These are phyloP conservation scores for Mycena olivaceomarginata DNA, from an alignment of 768 basidiomycete species.

Conservation along the genomic window DNA sequence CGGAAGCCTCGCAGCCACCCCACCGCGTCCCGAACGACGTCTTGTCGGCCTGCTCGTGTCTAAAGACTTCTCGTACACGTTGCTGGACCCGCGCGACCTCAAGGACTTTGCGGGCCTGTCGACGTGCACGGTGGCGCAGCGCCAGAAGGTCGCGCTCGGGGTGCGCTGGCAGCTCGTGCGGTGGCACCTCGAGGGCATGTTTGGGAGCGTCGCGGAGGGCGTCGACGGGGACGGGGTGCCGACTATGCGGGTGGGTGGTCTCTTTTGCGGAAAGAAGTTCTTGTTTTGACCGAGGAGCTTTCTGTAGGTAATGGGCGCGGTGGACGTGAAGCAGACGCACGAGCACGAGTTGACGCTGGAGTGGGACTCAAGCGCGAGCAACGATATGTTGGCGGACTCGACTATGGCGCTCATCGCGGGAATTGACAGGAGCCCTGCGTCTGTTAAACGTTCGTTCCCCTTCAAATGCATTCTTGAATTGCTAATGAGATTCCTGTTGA, in stretches of 20 bases:
- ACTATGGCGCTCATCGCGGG: slow-evolving; percentile 93
- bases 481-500: too few relatives aligned
- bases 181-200: slow-evolving; percentile 99
- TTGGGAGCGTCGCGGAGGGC: slow-evolving; percentile 87
- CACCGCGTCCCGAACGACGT: slow-evolving; percentile 85
- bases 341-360: slow-evolving; percentile 92
- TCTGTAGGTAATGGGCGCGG: slow-evolving; percentile 92
- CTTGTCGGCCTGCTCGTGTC: slow-evolving; percentile 92
- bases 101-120: slow-evolving; percentile 96
- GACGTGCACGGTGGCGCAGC: slow-evolving; percentile 92
- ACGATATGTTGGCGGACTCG: slow-evolving; percentile 99
- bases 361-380: slow-evolving; percentile 97
- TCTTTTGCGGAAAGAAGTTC: too few relatives aligned
- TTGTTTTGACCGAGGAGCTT: too few relatives aligned
- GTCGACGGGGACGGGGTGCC: slow-evolving; percentile 78
- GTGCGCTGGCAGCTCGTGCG: slow-evolving; percentile 96
- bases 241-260: slow-evolving; percentile 89
- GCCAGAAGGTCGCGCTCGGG: slow-evolving; percentile 88
- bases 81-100: slow-evolving; percentile 95
- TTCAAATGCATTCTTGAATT: too few relatives aligned
- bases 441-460: slow-evolving; percentile 91
- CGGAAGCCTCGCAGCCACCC: slow-evolving; percentile 87
- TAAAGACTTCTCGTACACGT: slow-evolving; percentile 98
- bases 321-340: slow-evolving; percentile 87
- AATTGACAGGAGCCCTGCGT: slow-evolving; percentile 96